Base-by-base conservation (phyloP, 2,329 filamentous ascomycete genomes). In the Fusarium solani-melongenae region DNA sequence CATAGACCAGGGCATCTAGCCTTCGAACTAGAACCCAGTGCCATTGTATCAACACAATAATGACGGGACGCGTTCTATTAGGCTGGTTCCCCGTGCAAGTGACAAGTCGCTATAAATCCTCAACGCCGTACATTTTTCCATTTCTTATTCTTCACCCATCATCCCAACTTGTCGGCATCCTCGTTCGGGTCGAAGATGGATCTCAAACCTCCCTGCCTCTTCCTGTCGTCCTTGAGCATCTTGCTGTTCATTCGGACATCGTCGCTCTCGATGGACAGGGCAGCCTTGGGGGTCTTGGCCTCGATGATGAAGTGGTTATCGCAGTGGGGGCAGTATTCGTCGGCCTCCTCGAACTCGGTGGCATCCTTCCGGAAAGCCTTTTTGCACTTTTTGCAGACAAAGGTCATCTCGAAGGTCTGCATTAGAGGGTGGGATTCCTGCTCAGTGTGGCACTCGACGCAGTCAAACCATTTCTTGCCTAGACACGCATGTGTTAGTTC, bases 401-500 rank as follows among this genome's bases (percentile, higher is more conserved):
- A 98, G 39, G 87, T 90, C 94, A 99, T 97, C 80, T 99, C 96
- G 77, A 92, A 88, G 73, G 87, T 88, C 84, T 97, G 93, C 62
- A 90, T 84, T 24, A 99, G 91, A 39, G 89, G 84, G 82, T 98
- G 96, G 70, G 87, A 84, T 83, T 97, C 93, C 70, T 90, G 87
- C 82, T 99, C 96, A 62, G 86, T 85, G 85, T 99, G 96, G 86
- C 96, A 99, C 82, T 98, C 93, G 74, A 94, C 93, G 84, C 96
- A 99, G 87, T 99, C 96, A 86, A 98, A 99, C 97, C 97, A 99
- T 87, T 98, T 98, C 70, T 91, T 90, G 87, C 94, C 94, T 96
- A 78, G 38, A 33, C 33, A 49, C 5, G 57, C 17, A 44, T 62
- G 29, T 29, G 31, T 74, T 27, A 68, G 57, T 34, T 10, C n/a